Evolutionary conservation across 441 rosid genomes (phyloP).

Genomic region (Croton setiger): DNA sequence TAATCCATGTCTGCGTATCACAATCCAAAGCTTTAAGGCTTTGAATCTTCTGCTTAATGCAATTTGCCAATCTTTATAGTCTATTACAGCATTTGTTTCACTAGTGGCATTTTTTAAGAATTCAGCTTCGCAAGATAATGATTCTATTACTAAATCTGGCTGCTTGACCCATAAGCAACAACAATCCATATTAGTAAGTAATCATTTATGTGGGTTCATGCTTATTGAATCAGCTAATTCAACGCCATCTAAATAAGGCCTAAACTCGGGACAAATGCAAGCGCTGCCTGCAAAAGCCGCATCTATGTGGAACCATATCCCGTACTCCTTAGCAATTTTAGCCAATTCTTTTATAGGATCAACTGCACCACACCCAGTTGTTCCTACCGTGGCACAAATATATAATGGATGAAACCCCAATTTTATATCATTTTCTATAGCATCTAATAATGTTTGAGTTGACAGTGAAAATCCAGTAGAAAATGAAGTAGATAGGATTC

Average conservation of each 20-base stretch:
- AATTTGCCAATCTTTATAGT: conserved; percentile 36
- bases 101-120: conserved; percentile 16
- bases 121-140: conserved; percentile 23
- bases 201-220: conserved; percentile 35
- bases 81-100: conserved; percentile 15
- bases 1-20: conserved; percentile 30
- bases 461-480: conserved; percentile 23
- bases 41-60: conserved; percentile 30
- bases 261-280: conserved; percentile 33
- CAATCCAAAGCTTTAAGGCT: conserved; percentile 36
- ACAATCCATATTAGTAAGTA: conserved; percentile 32
- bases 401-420: conserved; percentile 27
- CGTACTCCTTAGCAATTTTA: conserved; percentile 19
- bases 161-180: conserved; percentile 34
- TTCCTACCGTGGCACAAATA: conserved; percentile 32
- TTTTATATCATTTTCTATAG: conserved; percentile 16
- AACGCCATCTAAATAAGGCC: conserved; percentile 28
- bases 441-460: not conserved
- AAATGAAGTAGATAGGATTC: conserved; percentile 12
- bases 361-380: conserved; percentile 30
- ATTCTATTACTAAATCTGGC: conserved; percentile 15
- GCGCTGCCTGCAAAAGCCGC: conserved; percentile 32
- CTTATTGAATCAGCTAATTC: conserved; percentile 33
- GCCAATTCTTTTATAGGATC: conserved; percentile 31
- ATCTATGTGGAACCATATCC: conserved; percentile 35